Conservation (phyloP, 345 rosid genomes). For the Adansonia digitata region DNA sequence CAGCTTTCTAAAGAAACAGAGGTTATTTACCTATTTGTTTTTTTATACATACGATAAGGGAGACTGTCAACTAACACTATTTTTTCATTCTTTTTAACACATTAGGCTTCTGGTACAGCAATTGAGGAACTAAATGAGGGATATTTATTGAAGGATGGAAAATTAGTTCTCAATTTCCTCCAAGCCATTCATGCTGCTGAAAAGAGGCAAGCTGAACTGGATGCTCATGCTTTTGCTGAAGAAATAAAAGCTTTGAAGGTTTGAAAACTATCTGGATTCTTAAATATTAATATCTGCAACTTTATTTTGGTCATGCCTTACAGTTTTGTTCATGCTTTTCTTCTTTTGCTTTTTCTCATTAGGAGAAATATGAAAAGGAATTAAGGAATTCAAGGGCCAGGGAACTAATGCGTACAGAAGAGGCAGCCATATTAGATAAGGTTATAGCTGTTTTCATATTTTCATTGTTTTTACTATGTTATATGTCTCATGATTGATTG, state of each 20-base stretch:
- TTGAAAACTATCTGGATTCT: constrained; percentile 8
- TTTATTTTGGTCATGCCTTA: background rate
- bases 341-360: constrained; percentile 17
- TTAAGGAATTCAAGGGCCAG: constrained; percentile 84
- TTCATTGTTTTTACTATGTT: constrained; percentile 4
- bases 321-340: background rate
- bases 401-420: constrained; percentile 91
- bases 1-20: constrained; percentile 32
- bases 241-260: constrained; percentile 77
- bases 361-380: constrained; percentile 91
- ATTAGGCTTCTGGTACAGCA: constrained; percentile 46
- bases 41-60: constrained; percentile 6
- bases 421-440: constrained; percentile 95
- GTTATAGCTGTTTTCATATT: constrained; percentile 30
- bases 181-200: constrained; percentile 91
- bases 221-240: constrained; percentile 70
- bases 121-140: constrained; percentile 50
- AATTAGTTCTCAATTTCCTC: constrained; percentile 70
- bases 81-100: constrained; percentile 21
- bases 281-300: constrained; percentile 6
- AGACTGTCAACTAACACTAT: constrained; percentile 8
- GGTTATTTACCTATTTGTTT: constrained; percentile 29
- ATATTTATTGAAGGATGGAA: constrained; percentile 61
- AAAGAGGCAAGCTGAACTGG: constrained; percentile 81
- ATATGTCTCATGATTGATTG: constrained; percentile 1